phyloP scores from a whole-genome alignment of 1,139 yeast genomes.

The Geotrichum citri-aurantii region DNA sequence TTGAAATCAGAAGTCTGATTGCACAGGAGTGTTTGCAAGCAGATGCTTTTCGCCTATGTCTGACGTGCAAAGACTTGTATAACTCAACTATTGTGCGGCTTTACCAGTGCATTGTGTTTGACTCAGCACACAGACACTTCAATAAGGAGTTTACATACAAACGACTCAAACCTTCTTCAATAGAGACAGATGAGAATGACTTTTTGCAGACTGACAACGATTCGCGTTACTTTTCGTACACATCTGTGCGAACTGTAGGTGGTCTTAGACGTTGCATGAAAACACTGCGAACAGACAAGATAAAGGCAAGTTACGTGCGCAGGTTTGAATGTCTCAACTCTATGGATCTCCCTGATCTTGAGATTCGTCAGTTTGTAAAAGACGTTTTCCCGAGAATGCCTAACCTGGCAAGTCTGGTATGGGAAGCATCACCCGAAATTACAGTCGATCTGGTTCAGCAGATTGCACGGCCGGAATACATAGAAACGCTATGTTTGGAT shows the following conservation, averaged over 20 bases:
- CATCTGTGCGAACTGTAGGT: constrained; percentile 27
- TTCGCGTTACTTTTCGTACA: constrained; percentile 18
- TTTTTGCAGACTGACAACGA: neutral
- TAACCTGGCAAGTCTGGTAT: constrained; percentile 21
- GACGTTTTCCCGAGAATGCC: constrained; percentile 21
- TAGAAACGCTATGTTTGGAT: constrained; percentile 21
- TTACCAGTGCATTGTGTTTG: constrained; percentile 26
- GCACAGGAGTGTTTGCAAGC: constrained; percentile 25
- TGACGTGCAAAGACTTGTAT: constrained; percentile 21
- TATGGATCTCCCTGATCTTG: constrained; percentile 26
- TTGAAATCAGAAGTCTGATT: constrained; percentile 23
- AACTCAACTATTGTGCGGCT: constrained; percentile 22
- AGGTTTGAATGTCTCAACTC: constrained; percentile 25
- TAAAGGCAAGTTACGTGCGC: constrained; percentile 19
- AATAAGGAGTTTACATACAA: constrained; percentile 21
- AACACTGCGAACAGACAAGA: constrained; percentile 16
- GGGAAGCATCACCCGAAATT: constrained; percentile 26
- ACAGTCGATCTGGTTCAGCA: constrained; percentile 22
- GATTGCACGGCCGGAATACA: constrained; percentile 14
- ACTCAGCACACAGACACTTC: constrained; percentile 25
- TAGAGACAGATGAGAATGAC: neutral
- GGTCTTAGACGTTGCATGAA: constrained; percentile 26
- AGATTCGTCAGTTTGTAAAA: constrained; percentile 20
- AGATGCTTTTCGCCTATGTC: constrained; percentile 27
- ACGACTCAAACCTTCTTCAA: constrained; percentile 13